These are phyloP conservation scores for Aspergillus candidus DNA, from an alignment of 2,329 filamentous ascomycete species.

Conservation along the genomic window DNA sequence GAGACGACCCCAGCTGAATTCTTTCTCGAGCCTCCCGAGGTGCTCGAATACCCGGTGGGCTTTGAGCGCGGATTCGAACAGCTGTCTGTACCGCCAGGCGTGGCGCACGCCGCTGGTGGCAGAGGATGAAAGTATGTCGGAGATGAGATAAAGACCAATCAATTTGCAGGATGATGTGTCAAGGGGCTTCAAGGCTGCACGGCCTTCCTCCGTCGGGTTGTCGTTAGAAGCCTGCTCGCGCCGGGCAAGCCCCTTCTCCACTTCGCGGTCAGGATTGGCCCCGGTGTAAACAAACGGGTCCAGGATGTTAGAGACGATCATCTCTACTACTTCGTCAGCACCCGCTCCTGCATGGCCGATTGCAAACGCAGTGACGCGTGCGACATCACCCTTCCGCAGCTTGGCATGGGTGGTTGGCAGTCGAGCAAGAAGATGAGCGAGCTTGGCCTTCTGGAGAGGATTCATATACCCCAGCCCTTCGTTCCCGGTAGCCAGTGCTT, in stretches of 20 bases:
- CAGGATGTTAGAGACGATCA: slow-evolving; percentile 76
- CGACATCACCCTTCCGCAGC: slow-evolving; percentile 78
- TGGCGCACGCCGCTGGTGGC: slow-evolving; percentile 70
- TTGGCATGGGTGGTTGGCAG: slow-evolving; percentile 69
- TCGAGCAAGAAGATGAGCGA: slow-evolving; percentile 76
- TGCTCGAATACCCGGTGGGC: slow-evolving; percentile 65
- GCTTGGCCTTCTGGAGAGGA: slow-evolving; percentile 74
- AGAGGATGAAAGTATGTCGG: slow-evolving; percentile 74
- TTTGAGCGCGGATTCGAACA: slow-evolving; percentile 69
- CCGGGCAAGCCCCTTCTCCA: slow-evolving; percentile 24
- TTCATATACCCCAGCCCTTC: slow-evolving; percentile 64
- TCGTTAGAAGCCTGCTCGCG: slow-evolving; percentile 29
- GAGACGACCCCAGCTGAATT: slow-evolving; percentile 70
- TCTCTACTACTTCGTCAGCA: slow-evolving; percentile 83
- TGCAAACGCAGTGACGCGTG: slow-evolving; percentile 78
- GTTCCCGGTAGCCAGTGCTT: slow-evolving; percentile 30
- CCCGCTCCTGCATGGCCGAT: slow-evolving; percentile 80
- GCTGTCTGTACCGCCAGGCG: slow-evolving; percentile 77
- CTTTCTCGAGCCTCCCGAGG: slow-evolving; percentile 67
- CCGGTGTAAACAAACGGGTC: slow-evolving; percentile 67
- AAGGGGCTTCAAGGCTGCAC: slow-evolving; percentile 35
- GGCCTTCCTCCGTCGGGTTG: slow-evolving; percentile 33
- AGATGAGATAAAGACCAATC: slow-evolving; percentile 73
- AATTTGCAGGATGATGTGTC: slow-evolving; percentile 70
- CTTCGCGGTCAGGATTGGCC: slow-evolving; percentile 54